A percentile compares a stretch with the other conserved stretches of the same genome.
Conservation (phyloP, 371 early-diverging fungal species). For the Mucor velutinosus region DNA sequence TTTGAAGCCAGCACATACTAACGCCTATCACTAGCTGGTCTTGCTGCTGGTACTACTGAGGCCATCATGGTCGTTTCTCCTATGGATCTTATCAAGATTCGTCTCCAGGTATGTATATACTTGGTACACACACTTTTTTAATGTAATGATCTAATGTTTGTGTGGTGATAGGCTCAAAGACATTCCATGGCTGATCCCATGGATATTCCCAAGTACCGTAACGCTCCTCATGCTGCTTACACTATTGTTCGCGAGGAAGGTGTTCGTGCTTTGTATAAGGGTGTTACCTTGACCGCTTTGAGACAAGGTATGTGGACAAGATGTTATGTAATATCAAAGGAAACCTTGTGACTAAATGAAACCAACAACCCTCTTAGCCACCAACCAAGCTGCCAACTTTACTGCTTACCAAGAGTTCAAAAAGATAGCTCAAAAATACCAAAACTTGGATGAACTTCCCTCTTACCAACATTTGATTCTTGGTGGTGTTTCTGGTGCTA, state of each 20-base stretch:
- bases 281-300: constrained; percentile 91
- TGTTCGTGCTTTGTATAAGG: constrained; percentile 89
- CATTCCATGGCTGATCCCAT: constrained; percentile 96
- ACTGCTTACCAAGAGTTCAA: constrained; percentile 96
- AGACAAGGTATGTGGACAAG: constrained; percentile 73
- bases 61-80: constrained; percentile 96
- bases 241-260: constrained; percentile 95
- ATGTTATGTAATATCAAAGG: background rate
- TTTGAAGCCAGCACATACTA: background rate
- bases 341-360: background rate
- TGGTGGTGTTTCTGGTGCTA: constrained; percentile 95
- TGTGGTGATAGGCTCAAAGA: constrained; percentile 71
- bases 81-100: constrained; percentile 97
- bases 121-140: background rate
- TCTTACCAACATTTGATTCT: constrained; percentile 89
- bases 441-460: constrained; percentile 83
- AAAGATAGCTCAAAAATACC: constrained; percentile 61
- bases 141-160: background rate
- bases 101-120: constrained; percentile 68
- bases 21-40: constrained; percentile 72
- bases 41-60: constrained; percentile 96
- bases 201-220: constrained; percentile 96
- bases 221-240: constrained; percentile 91
- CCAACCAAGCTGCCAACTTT: constrained; percentile 98
- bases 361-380: constrained; percentile 58